Evolutionary conservation across 2,329 filamentous ascomycete species (phyloP).

Genomic region (Calonectria crousiana): DNA sequence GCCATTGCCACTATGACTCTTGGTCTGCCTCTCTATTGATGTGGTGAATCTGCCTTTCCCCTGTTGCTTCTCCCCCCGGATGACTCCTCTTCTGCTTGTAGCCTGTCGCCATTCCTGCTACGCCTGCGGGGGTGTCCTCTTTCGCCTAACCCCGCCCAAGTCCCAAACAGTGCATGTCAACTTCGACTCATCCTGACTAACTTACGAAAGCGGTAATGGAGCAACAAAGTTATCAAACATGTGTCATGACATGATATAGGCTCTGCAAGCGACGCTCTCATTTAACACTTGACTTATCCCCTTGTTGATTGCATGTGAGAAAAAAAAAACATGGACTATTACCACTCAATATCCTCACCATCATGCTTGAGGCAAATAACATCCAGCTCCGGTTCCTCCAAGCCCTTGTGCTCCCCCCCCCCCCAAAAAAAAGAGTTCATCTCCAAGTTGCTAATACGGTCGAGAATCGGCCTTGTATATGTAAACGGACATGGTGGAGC

Average conservation of each 20-base stretch:
- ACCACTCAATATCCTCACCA: neutral
- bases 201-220: slow-evolving; percentile 33
- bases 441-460: neutral
- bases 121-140: slow-evolving; percentile 14
- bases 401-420: neutral
- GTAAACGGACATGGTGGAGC: slow-evolving; percentile 24
- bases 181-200: slow-evolving; percentile 40
- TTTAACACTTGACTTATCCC: neutral
- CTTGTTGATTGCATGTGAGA: neutral
- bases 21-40: neutral
- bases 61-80: neutral
- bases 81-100: slow-evolving; percentile 6
- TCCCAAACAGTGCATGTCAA: slow-evolving; percentile 17
- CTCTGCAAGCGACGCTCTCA: neutral
- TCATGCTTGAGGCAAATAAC: neutral
- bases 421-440: neutral
- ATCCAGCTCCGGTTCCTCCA: neutral
- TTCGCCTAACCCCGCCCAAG: neutral
- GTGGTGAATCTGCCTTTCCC: slow-evolving; percentile 11
- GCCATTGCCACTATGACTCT: slow-evolving; percentile 17
- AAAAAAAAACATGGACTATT: neutral
- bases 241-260: neutral
- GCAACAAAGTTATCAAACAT: neutral
- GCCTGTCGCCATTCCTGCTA: neutral
- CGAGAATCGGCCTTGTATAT: slow-evolving; percentile 19